Evolutionary conservation across 2,329 filamentous ascomycete species (phyloP).

Genomic region (Penicillium sp.): DNA sequence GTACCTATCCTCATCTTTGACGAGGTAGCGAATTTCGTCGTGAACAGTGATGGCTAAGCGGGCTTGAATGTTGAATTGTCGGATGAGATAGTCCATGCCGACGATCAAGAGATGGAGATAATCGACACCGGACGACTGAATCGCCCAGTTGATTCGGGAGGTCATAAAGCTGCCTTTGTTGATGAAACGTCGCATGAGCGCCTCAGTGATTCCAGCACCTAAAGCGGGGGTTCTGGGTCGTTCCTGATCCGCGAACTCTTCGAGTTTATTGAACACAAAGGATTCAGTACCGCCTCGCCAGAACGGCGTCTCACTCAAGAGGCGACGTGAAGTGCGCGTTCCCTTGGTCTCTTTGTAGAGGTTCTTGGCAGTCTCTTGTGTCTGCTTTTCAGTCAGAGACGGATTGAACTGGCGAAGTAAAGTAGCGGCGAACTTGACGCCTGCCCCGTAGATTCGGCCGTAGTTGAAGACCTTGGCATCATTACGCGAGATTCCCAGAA

Average conservation of each 20-base stretch:
- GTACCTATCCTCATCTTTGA: slow-evolving; percentile 82
- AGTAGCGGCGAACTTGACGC: slow-evolving; percentile 86
- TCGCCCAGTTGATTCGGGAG: slow-evolving; percentile 97
- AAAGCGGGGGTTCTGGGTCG: slow-evolving; percentile 85
- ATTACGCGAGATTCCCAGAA: slow-evolving; percentile 90
- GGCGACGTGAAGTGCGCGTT: slow-evolving; percentile 73
- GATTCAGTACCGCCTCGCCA: slow-evolving; percentile 97
- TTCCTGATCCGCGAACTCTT: slow-evolving; percentile 96
- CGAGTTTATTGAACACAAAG: slow-evolving; percentile 96
- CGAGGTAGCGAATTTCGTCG: slow-evolving; percentile 94
- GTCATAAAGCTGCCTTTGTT: slow-evolving; percentile 91
- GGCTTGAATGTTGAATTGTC: slow-evolving; percentile 79
- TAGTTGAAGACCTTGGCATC: slow-evolving; percentile 99
- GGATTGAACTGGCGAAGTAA: slow-evolving; percentile 94
- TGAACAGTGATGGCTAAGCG: slow-evolving; percentile 92
- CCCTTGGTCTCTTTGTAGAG: slow-evolving; percentile 91
- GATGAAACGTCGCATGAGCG: slow-evolving; percentile 83
- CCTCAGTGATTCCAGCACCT: slow-evolving; percentile 93
- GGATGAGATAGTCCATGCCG: slow-evolving; percentile 87
- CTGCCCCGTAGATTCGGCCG: slow-evolving; percentile 97
- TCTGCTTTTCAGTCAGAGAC: slow-evolving; percentile 73
- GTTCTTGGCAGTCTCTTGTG: slow-evolving; percentile 70
- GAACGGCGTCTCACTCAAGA: slow-evolving; percentile 72
- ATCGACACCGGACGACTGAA: slow-evolving; percentile 95
- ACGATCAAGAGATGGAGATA: slow-evolving; percentile 94